Evolutionary conservation across 768 basidiomycete genomes (phyloP), one percentile per base, ranked within the genome.

Genomic region (Phaeotremella skinneri): DNA sequence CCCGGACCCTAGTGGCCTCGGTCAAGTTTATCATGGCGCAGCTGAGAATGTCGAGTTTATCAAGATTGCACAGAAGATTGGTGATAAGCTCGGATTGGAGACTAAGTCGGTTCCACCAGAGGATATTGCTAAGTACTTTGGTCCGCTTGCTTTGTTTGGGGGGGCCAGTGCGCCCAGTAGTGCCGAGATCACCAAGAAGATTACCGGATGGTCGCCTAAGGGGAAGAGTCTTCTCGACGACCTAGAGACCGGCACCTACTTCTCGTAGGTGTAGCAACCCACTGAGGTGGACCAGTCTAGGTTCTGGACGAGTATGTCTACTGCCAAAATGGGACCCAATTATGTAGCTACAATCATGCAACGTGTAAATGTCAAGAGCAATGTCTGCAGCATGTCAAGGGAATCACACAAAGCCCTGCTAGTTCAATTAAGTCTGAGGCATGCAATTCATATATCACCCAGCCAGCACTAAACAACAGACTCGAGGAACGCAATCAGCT

Each of bases 401-500:
- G n/a, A n/a, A n/a, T n/a, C n/a, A n/a, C n/a, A n/a, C n/a, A n/a
- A 21, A n/a, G 45, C 25, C 17, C 21, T 16, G 11, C 9, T 21
- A 48, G 45, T 21, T 11, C 7, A 9, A 9, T 21, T 25, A 48
- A 21, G 45, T 21, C 25, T 9, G 25, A 7, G 21, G n/a, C 13
- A 52, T 31, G n/a, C n/a, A n/a, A n/a, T n/a, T n/a, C n/a, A n/a
- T n/a, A n/a, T n/a, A n/a, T n/a, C n/a, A n/a, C n/a, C n/a, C n/a
- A n/a, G n/a, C n/a, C n/a, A n/a, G n/a, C n/a, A n/a, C n/a, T n/a
- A n/a, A n/a, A n/a, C n/a, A n/a, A n/a, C n/a, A n/a, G n/a, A n/a
- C n/a, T 63, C 50, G 13, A 75, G 47, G 53, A 69, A 75, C 48
- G 26, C 32, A 39, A 69, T 63, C 23, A 78, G 58, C 31, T 68